Evolutionary conservation across 2,329 filamentous ascomycete genomes (phyloP), one percentile per base, ranked within the genome.

Genomic region (Neonectria sp.): DNA sequence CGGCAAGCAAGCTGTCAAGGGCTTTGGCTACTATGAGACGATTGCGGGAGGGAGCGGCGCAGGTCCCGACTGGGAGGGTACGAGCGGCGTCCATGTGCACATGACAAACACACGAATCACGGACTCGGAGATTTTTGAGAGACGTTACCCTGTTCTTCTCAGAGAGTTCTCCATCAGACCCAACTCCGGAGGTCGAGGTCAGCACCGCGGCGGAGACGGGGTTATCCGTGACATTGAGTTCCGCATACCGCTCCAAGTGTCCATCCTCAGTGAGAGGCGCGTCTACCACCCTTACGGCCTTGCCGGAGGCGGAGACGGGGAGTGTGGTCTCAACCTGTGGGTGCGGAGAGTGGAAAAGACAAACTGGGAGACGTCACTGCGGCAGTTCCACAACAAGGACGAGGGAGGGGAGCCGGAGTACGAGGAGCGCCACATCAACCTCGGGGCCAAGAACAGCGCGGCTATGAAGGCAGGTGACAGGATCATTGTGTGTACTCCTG

Each of bases 311-410:
- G 91, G 91, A 63, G 92, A 95, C 68, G 95, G 90, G 0, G 82
- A 89, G 73, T 92, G 92, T 57, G 95, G 95, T 0, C 82, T 95
- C 68, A 98, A 98, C 73, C 84, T 97, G 52, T 98, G 95, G 95
- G 91, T 97, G 35, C 86, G 93, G 8, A 91, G 89, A 68, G 91
- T 95, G 60, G 83, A 86, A 71, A 90, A 89, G 79, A 82, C 82
- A 1, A 84, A 84, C 73, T 85, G 84, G 78, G 84, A 86, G 79
- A 79, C 80, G 65, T 82, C 82, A 21, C 77, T 83, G 60, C 80
- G 79, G 70, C 73, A 79, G 64, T 75, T 86, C 43, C 80, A 82
- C 40, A 76, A 76, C 31, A 75, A 73, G 4, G 75, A 78, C 15
- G 77, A 77, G 1, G 73, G 76, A 0, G 78, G 75, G 0, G 80